phyloP scores from a whole-genome alignment of 345 rosid species.

The Kernera saxatilis region DNA sequence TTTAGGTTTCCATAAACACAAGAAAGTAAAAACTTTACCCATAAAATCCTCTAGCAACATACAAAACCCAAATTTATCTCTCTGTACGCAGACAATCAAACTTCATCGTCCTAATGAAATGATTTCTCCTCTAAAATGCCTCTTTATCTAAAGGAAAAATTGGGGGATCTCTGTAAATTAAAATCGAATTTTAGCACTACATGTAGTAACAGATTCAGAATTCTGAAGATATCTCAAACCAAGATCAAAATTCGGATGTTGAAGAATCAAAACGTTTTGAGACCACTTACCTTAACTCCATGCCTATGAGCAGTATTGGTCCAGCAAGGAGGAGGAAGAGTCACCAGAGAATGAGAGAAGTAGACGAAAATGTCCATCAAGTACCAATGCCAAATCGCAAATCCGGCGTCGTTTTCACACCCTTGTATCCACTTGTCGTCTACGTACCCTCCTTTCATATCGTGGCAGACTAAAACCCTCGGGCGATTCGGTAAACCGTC shows the following conservation, averaged over 20 bases:
- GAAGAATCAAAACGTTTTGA: neutral
- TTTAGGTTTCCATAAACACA: conserved; percentile 28
- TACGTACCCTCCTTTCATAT: conserved; percentile 64
- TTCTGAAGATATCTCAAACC: neutral
- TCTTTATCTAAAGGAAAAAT: neutral
- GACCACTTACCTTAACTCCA: conserved; percentile 61
- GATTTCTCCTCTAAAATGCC: neutral
- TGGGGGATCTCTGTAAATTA: neutral
- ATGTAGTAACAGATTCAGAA: neutral
- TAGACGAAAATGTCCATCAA: conserved; percentile 83
- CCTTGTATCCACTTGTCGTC: conserved; percentile 92
- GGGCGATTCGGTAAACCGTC: conserved; percentile 38
- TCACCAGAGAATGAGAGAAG: conserved; percentile 70
- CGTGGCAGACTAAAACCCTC: conserved; percentile 79
- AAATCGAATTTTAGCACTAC: neutral
- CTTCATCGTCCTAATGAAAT: neutral
- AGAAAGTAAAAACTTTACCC: neutral
- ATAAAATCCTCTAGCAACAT: neutral
- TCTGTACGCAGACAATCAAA: neutral
- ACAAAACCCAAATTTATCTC: neutral
- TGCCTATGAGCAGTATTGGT: conserved; percentile 82
- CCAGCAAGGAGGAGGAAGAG: conserved; percentile 94
- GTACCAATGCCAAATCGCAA: conserved; percentile 83
- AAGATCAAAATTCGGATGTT: neutral
- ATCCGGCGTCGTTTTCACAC: conserved; percentile 54